Evolutionary conservation across 306 rosid species (phyloP).

Genomic region (Rosa multiflora): DNA sequence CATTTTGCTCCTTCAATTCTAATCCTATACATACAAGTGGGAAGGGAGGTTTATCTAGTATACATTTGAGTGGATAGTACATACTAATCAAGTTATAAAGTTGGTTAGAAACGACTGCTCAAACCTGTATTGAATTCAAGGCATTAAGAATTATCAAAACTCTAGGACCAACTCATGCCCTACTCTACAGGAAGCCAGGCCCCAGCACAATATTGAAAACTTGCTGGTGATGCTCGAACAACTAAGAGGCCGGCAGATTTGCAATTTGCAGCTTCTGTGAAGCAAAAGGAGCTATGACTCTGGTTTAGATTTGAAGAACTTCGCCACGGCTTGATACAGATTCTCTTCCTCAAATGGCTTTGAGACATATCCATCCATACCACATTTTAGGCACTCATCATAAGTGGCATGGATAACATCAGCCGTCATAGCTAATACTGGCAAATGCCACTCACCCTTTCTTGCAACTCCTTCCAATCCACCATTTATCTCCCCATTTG

Average conservation of each 20-base stretch:
- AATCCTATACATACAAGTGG: constrained; percentile 52
- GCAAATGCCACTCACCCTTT: constrained; percentile 61
- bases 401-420: constrained; percentile 94
- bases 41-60: constrained; percentile 42
- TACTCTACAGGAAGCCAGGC: constrained; percentile 16
- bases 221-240: constrained; percentile 26
- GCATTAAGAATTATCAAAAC: constrained; percentile 20
- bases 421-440: constrained; percentile 95
- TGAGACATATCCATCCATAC: constrained; percentile 97
- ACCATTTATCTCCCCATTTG: constrained; percentile 46
- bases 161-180: constrained; percentile 15
- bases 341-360: constrained; percentile 98
- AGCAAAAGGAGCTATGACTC: constrained; percentile 29
- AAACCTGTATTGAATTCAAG: constrained; percentile 14
- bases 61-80: constrained; percentile 38
- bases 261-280: constrained; percentile 1
- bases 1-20: constrained; percentile 23
- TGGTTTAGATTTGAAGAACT: constrained; percentile 61
- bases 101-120: constrained; percentile 44
- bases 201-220: constrained; percentile 33
- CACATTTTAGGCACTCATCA: constrained; percentile 75
- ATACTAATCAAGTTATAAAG: constrained; percentile 41
- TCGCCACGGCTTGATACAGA: constrained; percentile 81
- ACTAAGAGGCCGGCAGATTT: background rate
- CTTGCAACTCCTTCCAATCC: constrained; percentile 37